Evolutionary conservation across 2,329 filamentous ascomycete species (phyloP), one percentile per base, ranked within the genome.

Genomic region (Xylariales sp.): DNA sequence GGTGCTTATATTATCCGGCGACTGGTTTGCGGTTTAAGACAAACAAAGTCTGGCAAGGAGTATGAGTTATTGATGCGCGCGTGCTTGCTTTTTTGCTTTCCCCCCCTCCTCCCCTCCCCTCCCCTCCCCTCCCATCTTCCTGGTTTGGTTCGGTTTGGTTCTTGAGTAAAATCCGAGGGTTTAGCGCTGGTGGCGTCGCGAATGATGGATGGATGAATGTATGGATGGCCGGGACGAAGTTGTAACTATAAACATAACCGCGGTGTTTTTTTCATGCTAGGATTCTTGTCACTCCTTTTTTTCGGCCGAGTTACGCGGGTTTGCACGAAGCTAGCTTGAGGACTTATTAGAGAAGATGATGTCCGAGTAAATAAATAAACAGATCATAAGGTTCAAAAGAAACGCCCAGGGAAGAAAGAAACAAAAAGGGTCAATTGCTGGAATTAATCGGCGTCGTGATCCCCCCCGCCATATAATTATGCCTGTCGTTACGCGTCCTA

Each of bases 201-300:
- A 23, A 23, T 43, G 9, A 28, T 56, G 10, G 23, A 39, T 18
- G 28, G 57, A 16, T 6, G 34, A 34, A 28, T 34, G 53, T 32
- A 34, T 36, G 49, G 32, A 58, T 60, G 52, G 28, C 18, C 45
- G 34, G 61, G 45, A 61, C n/a, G 32, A 58, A 39, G 50, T 58
- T 68, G 66, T 68, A 68, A 68, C 53, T 61, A 62, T 68, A 68
- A 68, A 52, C 57, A 62, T 68, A 65, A 53, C 39, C 0, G 39
- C 34, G 50, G 43, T 36, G 10, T 43, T 61, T 57, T 61, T 23
- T 57, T 61, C 16, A 34, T 14, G 62, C 66, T 55, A 28, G 46
- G 41, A 64, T 71, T 65, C 64, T 61, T 64, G 46, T 65, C 63
- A 62, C 64, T 68, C 52, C 39, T 45, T 64, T 68, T 28, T 58